Conservation (phyloP, 1,284 basidiomycete genomes). For the Pseudozyma thailandica region DNA sequence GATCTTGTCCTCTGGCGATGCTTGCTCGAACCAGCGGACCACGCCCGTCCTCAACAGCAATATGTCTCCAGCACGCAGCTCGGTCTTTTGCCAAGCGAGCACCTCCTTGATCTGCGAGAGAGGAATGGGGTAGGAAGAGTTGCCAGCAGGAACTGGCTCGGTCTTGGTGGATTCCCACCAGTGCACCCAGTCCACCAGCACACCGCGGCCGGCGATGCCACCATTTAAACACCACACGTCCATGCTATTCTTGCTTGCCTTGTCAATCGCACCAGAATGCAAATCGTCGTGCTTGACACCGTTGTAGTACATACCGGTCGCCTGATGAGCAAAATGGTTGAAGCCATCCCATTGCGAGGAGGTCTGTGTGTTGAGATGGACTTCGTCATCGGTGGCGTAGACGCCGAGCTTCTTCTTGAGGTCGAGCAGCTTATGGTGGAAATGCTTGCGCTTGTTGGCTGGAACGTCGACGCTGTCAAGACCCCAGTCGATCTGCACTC, state of each 20-base stretch:
- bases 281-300: slow-evolving; percentile 39
- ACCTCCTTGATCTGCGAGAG: slow-evolving; percentile 37
- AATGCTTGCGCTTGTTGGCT: slow-evolving; percentile 26
- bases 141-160: slow-evolving; percentile 24
- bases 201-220: slow-evolving; percentile 40
- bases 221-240: slow-evolving; percentile 38
- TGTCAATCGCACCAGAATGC: slow-evolving; percentile 24
- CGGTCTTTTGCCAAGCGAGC: slow-evolving; percentile 27
- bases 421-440: slow-evolving; percentile 36
- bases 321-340: slow-evolving; percentile 46
- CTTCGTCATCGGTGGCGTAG: slow-evolving; percentile 46
- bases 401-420: slow-evolving; percentile 39
- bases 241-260: slow-evolving; percentile 34
- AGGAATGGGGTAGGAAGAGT: slow-evolving; percentile 34
- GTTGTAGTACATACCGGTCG: slow-evolving; percentile 30
- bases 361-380: slow-evolving; percentile 48
- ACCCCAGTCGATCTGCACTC: slow-evolving; percentile 46
- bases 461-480: slow-evolving; percentile 47
- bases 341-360: slow-evolving; percentile 49
- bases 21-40: slow-evolving; percentile 41
- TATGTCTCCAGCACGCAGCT: slow-evolving; percentile 30
- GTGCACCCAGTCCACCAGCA: slow-evolving; percentile 45
- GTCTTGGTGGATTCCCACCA: slow-evolving; percentile 44
- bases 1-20: slow-evolving; percentile 22
- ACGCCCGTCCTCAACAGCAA: slow-evolving; percentile 37